Percentiles rank a stretch among this genome's conserved stretches.
These are phyloP conservation scores for Byssoonygena ceratinophila DNA, from an alignment of 2,329 filamentous ascomycete genomes.

Conservation along the genomic window DNA sequence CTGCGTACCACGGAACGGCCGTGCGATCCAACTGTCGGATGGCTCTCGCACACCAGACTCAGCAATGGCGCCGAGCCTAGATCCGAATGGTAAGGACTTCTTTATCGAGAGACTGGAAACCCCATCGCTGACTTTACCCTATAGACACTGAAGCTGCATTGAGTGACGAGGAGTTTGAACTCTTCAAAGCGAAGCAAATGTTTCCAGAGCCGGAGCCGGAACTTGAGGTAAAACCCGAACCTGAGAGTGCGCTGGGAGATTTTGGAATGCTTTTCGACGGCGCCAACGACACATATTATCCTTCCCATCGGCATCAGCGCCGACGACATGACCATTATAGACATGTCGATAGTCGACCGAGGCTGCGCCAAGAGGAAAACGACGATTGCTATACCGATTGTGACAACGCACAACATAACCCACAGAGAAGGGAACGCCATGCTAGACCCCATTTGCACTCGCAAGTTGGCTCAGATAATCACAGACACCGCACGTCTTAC, in stretches of 20 bases:
- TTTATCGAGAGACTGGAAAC: background rate
- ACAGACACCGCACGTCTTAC: background rate
- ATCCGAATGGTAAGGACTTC: conserved; percentile 17
- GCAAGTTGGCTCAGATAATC: background rate
- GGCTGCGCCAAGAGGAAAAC: background rate
- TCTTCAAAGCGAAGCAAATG: background rate
- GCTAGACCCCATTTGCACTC: background rate
- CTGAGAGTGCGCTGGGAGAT: conserved; percentile 1
- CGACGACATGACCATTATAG: conserved; percentile 1
- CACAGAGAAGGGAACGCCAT: background rate
- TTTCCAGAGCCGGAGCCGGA: background rate
- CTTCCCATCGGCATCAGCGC: background rate
- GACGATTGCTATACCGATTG: background rate
- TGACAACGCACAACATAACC: background rate
- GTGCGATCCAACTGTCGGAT: conserved; percentile 4
- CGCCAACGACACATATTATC: conserved; percentile 3
- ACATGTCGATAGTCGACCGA: background rate
- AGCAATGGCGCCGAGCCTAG: conserved; percentile 19
- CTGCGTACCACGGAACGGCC: conserved; percentile 15
- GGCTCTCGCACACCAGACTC: conserved; percentile 16
- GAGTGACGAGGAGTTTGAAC: conserved; percentile 9
- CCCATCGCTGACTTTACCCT: background rate
- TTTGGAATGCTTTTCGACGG: conserved; percentile 16
- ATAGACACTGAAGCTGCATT: conserved; percentile 5
- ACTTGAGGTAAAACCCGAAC: background rate